Evolutionary conservation across 2,329 filamentous ascomycete species (phyloP).

Genomic region (Aspergillus caelatus): DNA sequence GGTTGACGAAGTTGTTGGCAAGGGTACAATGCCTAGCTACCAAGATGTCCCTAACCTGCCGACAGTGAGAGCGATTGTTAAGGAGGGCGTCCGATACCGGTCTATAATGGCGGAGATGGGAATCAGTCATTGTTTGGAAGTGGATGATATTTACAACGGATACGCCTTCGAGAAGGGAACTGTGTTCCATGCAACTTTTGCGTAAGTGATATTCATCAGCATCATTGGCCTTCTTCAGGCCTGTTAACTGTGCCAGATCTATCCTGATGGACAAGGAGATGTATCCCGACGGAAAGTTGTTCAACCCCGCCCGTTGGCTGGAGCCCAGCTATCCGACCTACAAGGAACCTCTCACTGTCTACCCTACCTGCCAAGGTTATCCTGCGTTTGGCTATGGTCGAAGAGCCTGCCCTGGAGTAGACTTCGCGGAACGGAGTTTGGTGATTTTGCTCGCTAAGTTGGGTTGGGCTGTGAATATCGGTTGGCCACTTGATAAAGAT

Average conservation of each 20-base stretch:
- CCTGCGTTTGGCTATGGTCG: constrained; percentile 32
- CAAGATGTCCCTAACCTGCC: constrained; percentile 8
- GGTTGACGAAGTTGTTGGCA: constrained; percentile 12
- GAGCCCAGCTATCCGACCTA: constrained; percentile 30
- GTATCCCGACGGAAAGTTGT: constrained; percentile 32
- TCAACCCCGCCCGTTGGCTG: constrained; percentile 31
- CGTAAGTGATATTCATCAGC: constrained; percentile 4
- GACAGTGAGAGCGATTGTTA: constrained; percentile 9
- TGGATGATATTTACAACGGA: constrained; percentile 9
- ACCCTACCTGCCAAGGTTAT: constrained; percentile 30
- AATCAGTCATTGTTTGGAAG: constrained; percentile 9
- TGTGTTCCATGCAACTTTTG: constrained; percentile 10
- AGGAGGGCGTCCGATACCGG: constrained; percentile 10
- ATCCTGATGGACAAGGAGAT: constrained; percentile 13
- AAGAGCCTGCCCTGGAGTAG: constrained; percentile 32
- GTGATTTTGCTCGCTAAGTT: constrained; percentile 22
- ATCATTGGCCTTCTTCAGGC: no score
- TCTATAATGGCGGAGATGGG: constrained; percentile 10
- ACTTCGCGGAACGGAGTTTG: constrained; percentile 27
- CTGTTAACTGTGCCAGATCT: constrained; percentile 2
- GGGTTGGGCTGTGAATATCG: constrained; percentile 30
- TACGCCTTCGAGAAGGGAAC: constrained; percentile 10
- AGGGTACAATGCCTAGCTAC: constrained; percentile 12
- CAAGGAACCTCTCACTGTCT: constrained; percentile 31
- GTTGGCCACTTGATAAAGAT: constrained; percentile 5